phyloP scores from a whole-genome alignment of 805 yeast genomes.

The Candida fluviatilis region DNA sequence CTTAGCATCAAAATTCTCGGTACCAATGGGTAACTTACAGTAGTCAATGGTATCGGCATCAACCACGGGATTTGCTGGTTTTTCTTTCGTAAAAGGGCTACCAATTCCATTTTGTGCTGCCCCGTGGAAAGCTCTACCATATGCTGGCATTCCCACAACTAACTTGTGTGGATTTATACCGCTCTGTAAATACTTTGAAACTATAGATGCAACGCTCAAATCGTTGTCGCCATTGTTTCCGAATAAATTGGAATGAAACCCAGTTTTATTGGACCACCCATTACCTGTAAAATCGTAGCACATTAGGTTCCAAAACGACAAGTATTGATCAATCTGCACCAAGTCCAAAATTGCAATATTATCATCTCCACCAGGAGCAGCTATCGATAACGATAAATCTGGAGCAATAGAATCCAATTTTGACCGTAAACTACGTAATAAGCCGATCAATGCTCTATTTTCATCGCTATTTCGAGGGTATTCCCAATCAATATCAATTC shows the following conservation, averaged over 20 bases:
- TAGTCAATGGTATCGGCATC: constrained; percentile 51
- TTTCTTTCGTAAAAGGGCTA: constrained; percentile 25
- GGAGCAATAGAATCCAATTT: constrained; percentile 28
- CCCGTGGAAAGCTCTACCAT: constrained; percentile 50
- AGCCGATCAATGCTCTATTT: constrained; percentile 37
- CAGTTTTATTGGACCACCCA: constrained; percentile 59
- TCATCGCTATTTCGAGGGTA: constrained; percentile 56
- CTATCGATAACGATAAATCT: constrained; percentile 56
- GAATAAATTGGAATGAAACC: constrained; percentile 68
- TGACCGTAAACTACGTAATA: constrained; percentile 38
- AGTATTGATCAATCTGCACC: constrained; percentile 48
- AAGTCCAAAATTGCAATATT: constrained; percentile 43
- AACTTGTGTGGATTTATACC: constrained; percentile 51
- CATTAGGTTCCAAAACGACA: constrained; percentile 84
- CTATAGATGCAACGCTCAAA: constrained; percentile 46
- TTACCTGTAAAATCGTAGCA: constrained; percentile 81
- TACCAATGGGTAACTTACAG: constrained; percentile 47
- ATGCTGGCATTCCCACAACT: constrained; percentile 82
- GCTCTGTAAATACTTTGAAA: constrained; percentile 36
- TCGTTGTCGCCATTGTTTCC: constrained; percentile 35
- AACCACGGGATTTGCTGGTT: constrained; percentile 13
- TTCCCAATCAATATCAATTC: constrained; percentile 95
- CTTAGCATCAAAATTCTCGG: constrained; percentile 43
- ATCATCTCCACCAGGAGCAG: constrained; percentile 66
- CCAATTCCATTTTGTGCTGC: constrained; percentile 40